Evolutionary conservation across 306 rosid genomes (phyloP).

Genomic region (Pterocarpus macrocarpus): DNA sequence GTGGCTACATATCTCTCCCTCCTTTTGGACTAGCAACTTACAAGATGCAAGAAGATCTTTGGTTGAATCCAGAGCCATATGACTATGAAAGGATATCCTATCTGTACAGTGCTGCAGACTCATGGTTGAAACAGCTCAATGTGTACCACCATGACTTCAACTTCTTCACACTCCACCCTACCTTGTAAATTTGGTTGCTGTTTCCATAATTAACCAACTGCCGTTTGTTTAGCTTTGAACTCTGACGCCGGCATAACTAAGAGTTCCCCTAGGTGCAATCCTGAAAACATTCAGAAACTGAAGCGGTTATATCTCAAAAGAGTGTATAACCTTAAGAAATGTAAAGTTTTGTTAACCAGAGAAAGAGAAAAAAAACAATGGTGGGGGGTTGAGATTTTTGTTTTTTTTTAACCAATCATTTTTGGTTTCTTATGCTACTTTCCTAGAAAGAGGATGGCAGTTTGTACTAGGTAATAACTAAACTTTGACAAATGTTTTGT

Average conservation of each 20-base stretch:
- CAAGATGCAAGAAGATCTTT: conserved; percentile 74
- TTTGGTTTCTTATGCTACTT: conserved; percentile 11
- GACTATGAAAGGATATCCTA: conserved; percentile 55
- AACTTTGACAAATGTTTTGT: conserved; percentile 35
- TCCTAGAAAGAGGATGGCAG: conserved; percentile 11
- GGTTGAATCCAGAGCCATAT: conserved; percentile 63
- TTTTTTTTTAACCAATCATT: neutral
- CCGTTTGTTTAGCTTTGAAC: conserved; percentile 36
- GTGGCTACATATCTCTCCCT: conserved; percentile 46
- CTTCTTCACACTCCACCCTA: conserved; percentile 63
- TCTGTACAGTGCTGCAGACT: conserved; percentile 73
- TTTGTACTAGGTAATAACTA: conserved; percentile 33
- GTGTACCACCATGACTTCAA: conserved; percentile 81
- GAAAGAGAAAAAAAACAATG: too few species aligned
- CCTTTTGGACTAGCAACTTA: conserved; percentile 77
- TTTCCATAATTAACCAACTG: conserved; percentile 8
- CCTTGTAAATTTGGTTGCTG: conserved; percentile 42
- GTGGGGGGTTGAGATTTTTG: neutral
- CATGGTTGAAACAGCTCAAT: conserved; percentile 85
- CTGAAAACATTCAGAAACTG: conserved; percentile 39
- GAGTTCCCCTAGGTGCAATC: conserved; percentile 35
- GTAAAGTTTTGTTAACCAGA: conserved; percentile 25
- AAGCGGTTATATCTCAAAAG: conserved; percentile 38
- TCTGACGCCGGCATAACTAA: conserved; percentile 38
- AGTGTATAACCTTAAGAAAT: conserved; percentile 34